These are phyloP conservation scores for Claviceps sp. DNA, from an alignment of 2,329 filamentous ascomycete genomes.

Conservation along the genomic window DNA sequence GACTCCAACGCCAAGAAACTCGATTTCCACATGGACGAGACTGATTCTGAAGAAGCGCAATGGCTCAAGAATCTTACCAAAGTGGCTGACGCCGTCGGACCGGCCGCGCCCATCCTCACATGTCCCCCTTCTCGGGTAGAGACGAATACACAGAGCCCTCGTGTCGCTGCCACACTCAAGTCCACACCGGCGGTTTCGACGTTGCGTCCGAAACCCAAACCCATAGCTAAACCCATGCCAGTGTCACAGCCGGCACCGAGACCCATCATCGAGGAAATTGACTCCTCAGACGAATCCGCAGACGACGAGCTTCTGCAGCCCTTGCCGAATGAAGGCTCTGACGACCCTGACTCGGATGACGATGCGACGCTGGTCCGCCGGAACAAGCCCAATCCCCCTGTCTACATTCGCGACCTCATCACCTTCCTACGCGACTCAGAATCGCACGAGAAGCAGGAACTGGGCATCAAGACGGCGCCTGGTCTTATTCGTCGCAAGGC, in stretches of 20 bases:
- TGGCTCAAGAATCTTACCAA: constrained; percentile 60
- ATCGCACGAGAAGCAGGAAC: constrained; percentile 68
- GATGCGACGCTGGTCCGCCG: constrained; percentile 78
- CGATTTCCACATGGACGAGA: constrained; percentile 74
- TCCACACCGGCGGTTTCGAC: too few species aligned
- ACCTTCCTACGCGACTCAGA: constrained; percentile 66
- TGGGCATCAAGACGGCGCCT: constrained; percentile 67
- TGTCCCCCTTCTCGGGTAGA: not conserved
- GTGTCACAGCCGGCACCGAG: constrained; percentile 19
- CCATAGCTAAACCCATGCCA: constrained; percentile 7
- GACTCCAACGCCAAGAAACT: constrained; percentile 60
- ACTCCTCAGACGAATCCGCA: constrained; percentile 44
- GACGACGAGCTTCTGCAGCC: constrained; percentile 34
- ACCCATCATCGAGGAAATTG: constrained; percentile 53
- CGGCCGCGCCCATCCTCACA: constrained; percentile 34
- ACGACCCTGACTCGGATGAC: constrained; percentile 83
- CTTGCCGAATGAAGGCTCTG: constrained; percentile 73
- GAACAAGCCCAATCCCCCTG: constrained; percentile 70
- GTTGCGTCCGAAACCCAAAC: not conserved
- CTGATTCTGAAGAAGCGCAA: constrained; percentile 54
- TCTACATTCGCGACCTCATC: constrained; percentile 83
- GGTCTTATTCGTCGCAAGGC: constrained; percentile 77
- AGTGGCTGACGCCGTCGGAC: constrained; percentile 49
- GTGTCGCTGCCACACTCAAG: not conserved
- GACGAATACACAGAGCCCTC: not conserved